These are phyloP conservation scores for Earliella scabrosa DNA, from an alignment of 1,284 basidiomycete species.

Conservation along the genomic window DNA sequence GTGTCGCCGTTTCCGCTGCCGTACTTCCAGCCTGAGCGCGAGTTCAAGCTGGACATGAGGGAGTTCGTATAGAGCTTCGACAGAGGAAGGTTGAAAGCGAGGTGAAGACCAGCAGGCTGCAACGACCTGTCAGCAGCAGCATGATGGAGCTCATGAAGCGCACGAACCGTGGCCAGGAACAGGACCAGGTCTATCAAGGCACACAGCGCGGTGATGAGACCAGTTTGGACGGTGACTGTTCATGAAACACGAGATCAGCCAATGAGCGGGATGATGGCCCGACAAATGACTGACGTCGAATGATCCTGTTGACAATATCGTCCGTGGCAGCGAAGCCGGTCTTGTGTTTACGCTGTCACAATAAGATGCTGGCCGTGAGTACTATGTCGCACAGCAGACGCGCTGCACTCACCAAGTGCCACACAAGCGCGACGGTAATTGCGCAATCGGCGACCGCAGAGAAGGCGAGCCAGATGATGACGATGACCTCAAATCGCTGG, in stretches of 20 bases:
- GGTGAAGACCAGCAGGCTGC: conserved; percentile 35
- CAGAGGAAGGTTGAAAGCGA: conserved; percentile 38
- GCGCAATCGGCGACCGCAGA: conserved; percentile 37
- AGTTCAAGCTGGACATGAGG: conserved; percentile 39
- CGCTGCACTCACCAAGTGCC: conserved; percentile 31
- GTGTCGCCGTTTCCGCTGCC: conserved; percentile 26
- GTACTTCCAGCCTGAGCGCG: conserved; percentile 37
- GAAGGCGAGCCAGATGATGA: conserved; percentile 42
- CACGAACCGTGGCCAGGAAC: conserved; percentile 35
- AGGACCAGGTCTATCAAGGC: conserved; percentile 37
- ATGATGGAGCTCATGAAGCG: no score
- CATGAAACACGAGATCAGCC: background rate
- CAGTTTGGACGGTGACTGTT: conserved; percentile 41
- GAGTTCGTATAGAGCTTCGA: conserved; percentile 41
- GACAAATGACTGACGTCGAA: conserved; percentile 40
- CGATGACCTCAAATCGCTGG: conserved; percentile 40
- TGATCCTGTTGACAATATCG: conserved; percentile 44
- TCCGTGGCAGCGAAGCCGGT: conserved; percentile 40
- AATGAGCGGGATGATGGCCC: background rate
- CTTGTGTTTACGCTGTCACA: conserved; percentile 43
- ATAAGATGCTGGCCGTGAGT: background rate
- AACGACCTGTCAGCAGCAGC: background rate
- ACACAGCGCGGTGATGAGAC: conserved; percentile 38
- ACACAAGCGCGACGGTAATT: conserved; percentile 36
- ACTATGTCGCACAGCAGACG: background rate